Evolutionary conservation across 768 basidiomycete genomes (phyloP).

Genomic region (Lentinula guzmanii): DNA sequence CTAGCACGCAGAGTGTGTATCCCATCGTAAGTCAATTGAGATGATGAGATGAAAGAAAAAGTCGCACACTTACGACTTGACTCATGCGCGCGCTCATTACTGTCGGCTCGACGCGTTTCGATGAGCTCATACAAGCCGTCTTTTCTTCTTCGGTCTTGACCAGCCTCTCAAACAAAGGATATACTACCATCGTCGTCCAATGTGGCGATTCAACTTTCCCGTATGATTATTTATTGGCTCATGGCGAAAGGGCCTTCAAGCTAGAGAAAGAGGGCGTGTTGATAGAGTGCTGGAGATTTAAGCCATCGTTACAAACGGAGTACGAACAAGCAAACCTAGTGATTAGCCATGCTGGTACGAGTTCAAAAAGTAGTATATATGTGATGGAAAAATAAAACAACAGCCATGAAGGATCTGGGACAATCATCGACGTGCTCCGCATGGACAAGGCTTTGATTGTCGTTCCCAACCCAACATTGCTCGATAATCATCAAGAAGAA

Average conservation of each 20-base stretch:
- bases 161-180: slow-evolving; percentile 49
- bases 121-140: slow-evolving; percentile 57
- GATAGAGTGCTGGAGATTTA: slow-evolving; percentile 71
- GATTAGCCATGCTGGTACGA: slow-evolving; percentile 89
- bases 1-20: slow-evolving; percentile 88
- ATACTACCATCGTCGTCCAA: slow-evolving; percentile 62
- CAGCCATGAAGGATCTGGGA: slow-evolving; percentile 71
- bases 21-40: slow-evolving; percentile 50
- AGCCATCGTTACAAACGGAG: slow-evolving; percentile 60
- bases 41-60: background rate
- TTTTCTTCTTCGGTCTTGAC: slow-evolving; percentile 54
- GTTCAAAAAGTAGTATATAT: slow-evolving; percentile 3
- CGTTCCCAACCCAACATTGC: slow-evolving; percentile 81
- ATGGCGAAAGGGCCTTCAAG: slow-evolving; percentile 18
- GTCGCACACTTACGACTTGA: background rate
- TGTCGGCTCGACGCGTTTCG: slow-evolving; percentile 87
- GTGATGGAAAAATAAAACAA: slow-evolving; percentile 1
- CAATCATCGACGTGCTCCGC: slow-evolving; percentile 84
- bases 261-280: slow-evolving; percentile 34
- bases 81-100: slow-evolving; percentile 65
- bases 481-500: slow-evolving; percentile 93
- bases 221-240: slow-evolving; percentile 20
- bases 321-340: slow-evolving; percentile 69
- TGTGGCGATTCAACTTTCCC: slow-evolving; percentile 65
- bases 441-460: slow-evolving; percentile 74